Evolutionary conservation across 192 early-diverging fungal species (phyloP), one percentile per base, ranked within the genome.

Genomic region (Mortierella hygrophila): DNA sequence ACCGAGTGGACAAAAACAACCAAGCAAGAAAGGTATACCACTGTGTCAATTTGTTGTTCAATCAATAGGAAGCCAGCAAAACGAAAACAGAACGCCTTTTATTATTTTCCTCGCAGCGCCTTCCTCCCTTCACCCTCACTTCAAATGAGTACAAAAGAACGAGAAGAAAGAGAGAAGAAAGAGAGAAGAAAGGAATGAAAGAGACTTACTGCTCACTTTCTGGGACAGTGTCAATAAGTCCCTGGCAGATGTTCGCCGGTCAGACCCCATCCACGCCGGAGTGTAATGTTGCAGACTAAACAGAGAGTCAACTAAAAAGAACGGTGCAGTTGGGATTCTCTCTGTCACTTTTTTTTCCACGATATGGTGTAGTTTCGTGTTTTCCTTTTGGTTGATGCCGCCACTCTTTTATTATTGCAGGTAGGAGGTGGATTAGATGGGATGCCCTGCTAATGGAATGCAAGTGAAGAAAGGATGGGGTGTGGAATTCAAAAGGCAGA

Each of bases 191-290:
- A 41, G 38, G 7, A 52, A 7, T 42, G 20, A 13, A 47, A 42
- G n/a, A 52, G 32, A 81, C 84, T 80, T 86, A 86, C 84, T 78
- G 75, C 79, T 81, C 69, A 81, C 84, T 77, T 86, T 86, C 41
- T 86, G 84, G 49, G 84, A 79, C 84, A 86, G 26, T 32, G 84
- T 63, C 72, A 86, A 70, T 47, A 86, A 57, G 79, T 86, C 84
- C 71, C 79, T 81, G 79, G 84, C 75, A 37, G 84, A 86, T 52
- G 79, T 81, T 54, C 84, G 78, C 68, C 80, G 68, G 72, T 86
- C 83, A 32, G 83, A 55, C 18, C 70, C 71, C 84, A 86, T 86
- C 70, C 60, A 68, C 74, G 42, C 75, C 23, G 71, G 40, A 72
- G 57, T 40, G 60, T 65, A 65, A 32, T 65, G 60, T 65, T 65